These are phyloP conservation scores for Beauveria rudraprayagi DNA, from an alignment of 2,329 filamentous ascomycete species.

Conservation along the genomic window DNA sequence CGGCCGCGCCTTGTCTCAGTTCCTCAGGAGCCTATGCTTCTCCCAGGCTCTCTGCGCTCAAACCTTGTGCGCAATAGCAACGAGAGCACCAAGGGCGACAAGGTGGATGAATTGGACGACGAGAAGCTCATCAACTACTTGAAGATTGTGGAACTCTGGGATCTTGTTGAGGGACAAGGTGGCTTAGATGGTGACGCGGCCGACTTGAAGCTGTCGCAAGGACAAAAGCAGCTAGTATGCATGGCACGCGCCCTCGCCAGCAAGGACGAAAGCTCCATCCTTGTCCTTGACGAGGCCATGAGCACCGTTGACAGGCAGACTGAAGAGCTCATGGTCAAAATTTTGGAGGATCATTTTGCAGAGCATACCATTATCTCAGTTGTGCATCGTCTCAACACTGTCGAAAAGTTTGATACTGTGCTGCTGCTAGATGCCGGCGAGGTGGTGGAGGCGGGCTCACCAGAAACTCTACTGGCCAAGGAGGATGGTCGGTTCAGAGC, in stretches of 20 bases:
- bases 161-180: conserved; percentile 29
- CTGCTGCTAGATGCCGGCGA: conserved; percentile 51
- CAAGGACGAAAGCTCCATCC: conserved; percentile 21
- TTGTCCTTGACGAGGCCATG: conserved; percentile 33
- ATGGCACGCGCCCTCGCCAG: conserved; percentile 28
- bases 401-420: conserved; percentile 45
- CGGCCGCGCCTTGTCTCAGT: conserved; percentile 31
- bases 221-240: conserved; percentile 38
- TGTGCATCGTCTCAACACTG: conserved; percentile 35
- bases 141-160: conserved; percentile 35
- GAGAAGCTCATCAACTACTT: conserved; percentile 35
- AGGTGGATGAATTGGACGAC: conserved; percentile 27
- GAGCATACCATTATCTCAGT: conserved; percentile 44
- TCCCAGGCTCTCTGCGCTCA: conserved; percentile 37
- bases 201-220: conserved; percentile 28
- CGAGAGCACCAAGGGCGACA: conserved; percentile 14
- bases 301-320: conserved; percentile 28
- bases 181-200: conserved; percentile 28
- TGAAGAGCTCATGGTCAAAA: conserved; percentile 24
- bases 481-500: conserved; percentile 2
- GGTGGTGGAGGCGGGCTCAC: conserved; percentile 7
- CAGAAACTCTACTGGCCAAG: neutral
- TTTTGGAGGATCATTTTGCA: conserved; percentile 24
- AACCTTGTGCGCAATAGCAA: conserved; percentile 29
- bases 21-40: conserved; percentile 45